Base-by-base conservation (phyloP, 768 basidiomycete genomes). In the Gymnopilus dilepis region DNA sequence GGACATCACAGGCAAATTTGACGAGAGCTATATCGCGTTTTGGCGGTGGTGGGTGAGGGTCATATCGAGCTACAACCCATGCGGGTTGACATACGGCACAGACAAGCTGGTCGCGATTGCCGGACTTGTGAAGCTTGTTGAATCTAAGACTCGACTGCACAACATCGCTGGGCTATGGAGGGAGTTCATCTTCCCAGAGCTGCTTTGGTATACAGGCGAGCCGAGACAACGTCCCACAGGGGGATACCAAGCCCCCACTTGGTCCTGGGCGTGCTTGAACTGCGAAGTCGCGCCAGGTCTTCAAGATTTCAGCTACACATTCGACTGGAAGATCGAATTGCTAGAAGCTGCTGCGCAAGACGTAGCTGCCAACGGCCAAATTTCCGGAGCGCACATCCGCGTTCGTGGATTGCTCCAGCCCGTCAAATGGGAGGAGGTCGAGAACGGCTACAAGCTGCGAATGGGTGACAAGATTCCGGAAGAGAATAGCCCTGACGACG, bases 71-170 rank as follows among this genome's bases (percentile, higher is more conserved):
- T 62, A 62, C 48, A 62, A 58, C 38, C 61, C 61, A 3, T 62
- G 61, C 24, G 61, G 61, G 4, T 21, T 62, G 19, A 58, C 61
- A 17, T 62, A 58, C 38, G 56, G 61, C 13, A 62, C 56, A 9
- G 61, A 62, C 50, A 62, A 62, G 34, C 50, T 62, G 15, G 61
- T 62, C 4, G 61, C 61, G 2, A 52, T 62, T n/a, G 19, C 56
- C 6, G 61, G 61, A 38, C 51, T 62, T 13, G 56, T 62, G 9
- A 57, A 53, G 22, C 56, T 62, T 12, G 61, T 58, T 15, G 56
- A 62, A 38, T 53, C 56, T 3, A 58, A 45, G 33, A 62, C 61
- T 11, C 50, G 51, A 37, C 37, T 62, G 41, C 40, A 58, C 21
- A 54, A 42, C 17, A 21, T 62, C 4, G 61, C 61, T 7, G 61